Conservation (phyloP, 257 asterid species). For the Echium plantagineum region DNA sequence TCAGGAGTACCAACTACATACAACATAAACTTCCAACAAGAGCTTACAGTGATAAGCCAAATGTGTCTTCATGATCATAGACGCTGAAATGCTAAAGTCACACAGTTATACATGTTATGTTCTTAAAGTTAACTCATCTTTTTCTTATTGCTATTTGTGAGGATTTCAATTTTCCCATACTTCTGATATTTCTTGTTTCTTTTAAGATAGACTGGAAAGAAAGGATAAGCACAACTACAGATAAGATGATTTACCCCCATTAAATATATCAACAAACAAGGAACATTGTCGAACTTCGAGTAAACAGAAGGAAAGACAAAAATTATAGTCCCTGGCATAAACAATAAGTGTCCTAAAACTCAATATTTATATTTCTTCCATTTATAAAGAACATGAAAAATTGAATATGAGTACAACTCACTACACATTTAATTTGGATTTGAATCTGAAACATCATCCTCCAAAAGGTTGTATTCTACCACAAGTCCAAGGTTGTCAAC, state of each 20-base stretch:
- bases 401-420: not conserved
- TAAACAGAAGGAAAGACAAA: not conserved
- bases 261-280: not conserved
- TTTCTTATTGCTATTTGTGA: too few relatives aligned
- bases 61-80: too few relatives aligned
- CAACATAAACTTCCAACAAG: too few relatives aligned
- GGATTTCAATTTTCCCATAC: not conserved
- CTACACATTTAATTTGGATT: slow-evolving; percentile 31
- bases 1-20: not conserved
- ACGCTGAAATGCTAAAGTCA: too few relatives aligned
- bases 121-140: too few relatives aligned
- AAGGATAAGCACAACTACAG: not conserved
- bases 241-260: not conserved
- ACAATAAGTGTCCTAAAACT: not conserved
- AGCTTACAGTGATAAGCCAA: too few relatives aligned
- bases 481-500: slow-evolving; percentile 93
- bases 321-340: not conserved
- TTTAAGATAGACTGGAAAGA: not conserved
- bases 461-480: slow-evolving; percentile 62
- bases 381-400: not conserved
- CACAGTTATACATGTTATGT: too few relatives aligned
- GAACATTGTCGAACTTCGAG: not conserved
- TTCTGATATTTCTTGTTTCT: not conserved
- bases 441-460: slow-evolving; percentile 38
- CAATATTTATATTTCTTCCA: not conserved